Evolutionary conservation across 176 grass and related monocot genomes (phyloP), one percentile per base, ranked within the genome.

Genomic region (Raddia distichophylla): DNA sequence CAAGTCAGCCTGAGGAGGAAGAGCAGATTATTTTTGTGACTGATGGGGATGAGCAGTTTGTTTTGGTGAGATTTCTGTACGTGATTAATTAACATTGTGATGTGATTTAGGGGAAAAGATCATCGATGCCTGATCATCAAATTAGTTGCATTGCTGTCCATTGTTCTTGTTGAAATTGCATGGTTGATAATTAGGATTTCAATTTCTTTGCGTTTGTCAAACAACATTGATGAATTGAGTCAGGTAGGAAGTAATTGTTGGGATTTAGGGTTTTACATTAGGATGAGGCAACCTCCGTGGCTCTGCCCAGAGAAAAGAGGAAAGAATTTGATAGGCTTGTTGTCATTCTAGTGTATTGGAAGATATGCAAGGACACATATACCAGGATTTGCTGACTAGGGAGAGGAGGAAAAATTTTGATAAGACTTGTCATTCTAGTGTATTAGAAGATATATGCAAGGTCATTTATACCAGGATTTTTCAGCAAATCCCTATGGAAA

Each of bases 1-100:
- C 90, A 53, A 91, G 90, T 84, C 77, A 88, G 9, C 33, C 53
- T 16, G 92, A 95, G 11, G 79, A 81, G 3, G 86, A 78, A n/a
- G 48, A 77, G 15, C 19, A 74, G 10, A 58, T 32, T 10, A 42
- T 60, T 14, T 59, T 2, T 35, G 54, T 33, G 44, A 2, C 16
- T 53, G 59, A 52, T 47, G 66, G 69, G 18, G 72, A 76, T 63
- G 76, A 85, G 20, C 85, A 88, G 8, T 84, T 93, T 89, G 86
- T 90, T 88, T 61, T 75, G 81, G 86, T 92, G 73, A 82, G 90
- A 54, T 59, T 44, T 14, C 76, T 69, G 0, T 3, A 15, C 69
- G 13, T 52, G 10, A 55, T 73, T 14, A 60, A 60, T 27, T 8
- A 22, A 35, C 57, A 48, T 15, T 32, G 12, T 62, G 14, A 32